Percentiles rank a stretch among this genome's conserved stretches.
Evolutionary conservation across 805 yeast species (phyloP).

Genomic region (Hermanozyma aechmeae): DNA sequence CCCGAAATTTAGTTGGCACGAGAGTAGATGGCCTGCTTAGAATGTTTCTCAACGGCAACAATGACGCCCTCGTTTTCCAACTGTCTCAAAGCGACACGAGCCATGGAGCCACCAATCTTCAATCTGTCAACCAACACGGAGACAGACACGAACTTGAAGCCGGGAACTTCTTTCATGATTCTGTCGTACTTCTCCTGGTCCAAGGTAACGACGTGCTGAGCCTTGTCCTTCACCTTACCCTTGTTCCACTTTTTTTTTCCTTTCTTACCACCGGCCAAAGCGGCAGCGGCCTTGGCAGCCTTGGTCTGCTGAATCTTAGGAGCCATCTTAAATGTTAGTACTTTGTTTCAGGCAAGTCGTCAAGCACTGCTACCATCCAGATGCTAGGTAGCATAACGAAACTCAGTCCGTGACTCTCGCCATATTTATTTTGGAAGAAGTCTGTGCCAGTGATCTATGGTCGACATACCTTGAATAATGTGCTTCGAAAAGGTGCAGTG

Average conservation of each 20-base stretch:
- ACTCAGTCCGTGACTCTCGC: no score
- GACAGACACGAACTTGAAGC: conserved; percentile 96
- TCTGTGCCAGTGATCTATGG: no score
- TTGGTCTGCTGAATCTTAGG: conserved; percentile 98
- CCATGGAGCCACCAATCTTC: conserved; percentile 98
- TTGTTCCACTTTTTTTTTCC: conserved; percentile 99
- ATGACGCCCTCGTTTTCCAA: conserved; percentile 93
- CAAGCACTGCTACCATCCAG: no score
- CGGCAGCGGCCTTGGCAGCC: conserved; percentile 99
- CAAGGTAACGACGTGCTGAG: conserved; percentile 92
- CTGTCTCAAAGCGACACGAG: conserved; percentile 95
- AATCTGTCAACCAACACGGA: conserved; percentile 98
- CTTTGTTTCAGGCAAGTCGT: no score
- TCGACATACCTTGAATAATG: no score
- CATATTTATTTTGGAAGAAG: no score
- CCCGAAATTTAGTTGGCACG: conserved; percentile 43
- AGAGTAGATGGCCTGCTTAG: conserved; percentile 95
- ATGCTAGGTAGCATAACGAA: no score
- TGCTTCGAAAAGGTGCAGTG: no score
- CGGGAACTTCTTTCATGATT: conserved; percentile 98
- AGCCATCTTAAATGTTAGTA: conserved; percentile 69
- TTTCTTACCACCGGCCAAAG: conserved; percentile 99
- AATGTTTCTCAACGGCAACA: conserved; percentile 88
- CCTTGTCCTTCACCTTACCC: conserved; percentile 99
- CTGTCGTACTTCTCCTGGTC: conserved; percentile 99